Evolutionary conservation across 768 basidiomycete genomes (phyloP).

Genomic region (Agrocybe pediades): DNA sequence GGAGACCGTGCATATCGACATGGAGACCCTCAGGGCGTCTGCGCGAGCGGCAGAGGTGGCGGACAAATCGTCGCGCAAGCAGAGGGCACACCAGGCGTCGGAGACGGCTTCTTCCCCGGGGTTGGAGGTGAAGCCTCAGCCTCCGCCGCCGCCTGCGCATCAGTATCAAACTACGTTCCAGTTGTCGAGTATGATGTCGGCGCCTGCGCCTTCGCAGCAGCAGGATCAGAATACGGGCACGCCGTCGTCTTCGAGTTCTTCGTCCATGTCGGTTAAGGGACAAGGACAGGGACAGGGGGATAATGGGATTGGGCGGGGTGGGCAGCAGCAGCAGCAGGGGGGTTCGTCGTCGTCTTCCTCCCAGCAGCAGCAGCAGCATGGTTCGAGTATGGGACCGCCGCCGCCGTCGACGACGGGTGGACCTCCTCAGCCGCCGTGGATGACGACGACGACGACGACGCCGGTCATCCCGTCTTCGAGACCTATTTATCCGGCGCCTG

Average conservation of each 20-base stretch:
- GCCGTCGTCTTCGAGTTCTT: neutral
- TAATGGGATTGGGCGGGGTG: neutral
- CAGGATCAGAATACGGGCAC: neutral
- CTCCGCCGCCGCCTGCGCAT: conserved; percentile 23
- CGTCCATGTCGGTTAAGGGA: conserved; percentile 18
- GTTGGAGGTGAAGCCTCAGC: conserved; percentile 24
- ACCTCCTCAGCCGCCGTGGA: conserved; percentile 32
- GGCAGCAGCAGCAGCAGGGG: neutral
- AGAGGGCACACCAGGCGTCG: conserved; percentile 27
- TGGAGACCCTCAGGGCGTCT: conserved; percentile 77
- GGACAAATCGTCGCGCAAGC: conserved; percentile 33
- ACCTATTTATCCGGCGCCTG: conserved; percentile 29
- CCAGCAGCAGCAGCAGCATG: conserved; percentile 11
- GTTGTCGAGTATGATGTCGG: conserved; percentile 40
- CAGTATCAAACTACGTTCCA: conserved; percentile 66
- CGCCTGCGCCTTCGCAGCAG: conserved; percentile 10
- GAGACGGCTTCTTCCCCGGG: conserved; percentile 30
- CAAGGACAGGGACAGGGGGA: no score
- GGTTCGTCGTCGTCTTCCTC: neutral
- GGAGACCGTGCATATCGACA: conserved; percentile 60
- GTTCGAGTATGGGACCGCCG: conserved; percentile 16
- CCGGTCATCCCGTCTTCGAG: neutral
- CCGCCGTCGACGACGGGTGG: conserved; percentile 13
- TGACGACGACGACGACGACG: conserved; percentile 17
- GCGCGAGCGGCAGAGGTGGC: conserved; percentile 56